Conservation (phyloP, 2,329 filamentous ascomycete species). For the Cladosporium sp. region DNA sequence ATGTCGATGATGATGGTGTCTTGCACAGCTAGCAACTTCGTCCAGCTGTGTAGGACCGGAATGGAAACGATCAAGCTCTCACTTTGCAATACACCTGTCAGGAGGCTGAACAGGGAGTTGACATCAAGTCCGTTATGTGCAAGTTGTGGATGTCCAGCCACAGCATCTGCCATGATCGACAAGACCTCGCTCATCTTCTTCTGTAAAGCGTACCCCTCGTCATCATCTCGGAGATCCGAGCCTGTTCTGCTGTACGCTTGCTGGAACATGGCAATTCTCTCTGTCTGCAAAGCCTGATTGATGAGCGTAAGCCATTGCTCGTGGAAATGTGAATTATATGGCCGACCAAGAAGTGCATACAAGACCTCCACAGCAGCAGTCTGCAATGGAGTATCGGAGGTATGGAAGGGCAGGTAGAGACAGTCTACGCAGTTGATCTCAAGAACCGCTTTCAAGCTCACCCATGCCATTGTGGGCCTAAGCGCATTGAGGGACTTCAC, state of each 20-base stretch:
- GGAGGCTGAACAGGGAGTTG: conserved; percentile 70
- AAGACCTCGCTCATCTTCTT: conserved; percentile 96
- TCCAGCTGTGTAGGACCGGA: conserved; percentile 86
- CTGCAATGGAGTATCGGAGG: conserved; percentile 66
- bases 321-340: conserved; percentile 67
- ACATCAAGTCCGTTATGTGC: conserved; percentile 65
- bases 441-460: conserved; percentile 75
- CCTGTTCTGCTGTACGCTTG: conserved; percentile 25
- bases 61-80: conserved; percentile 91
- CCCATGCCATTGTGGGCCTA: conserved; percentile 78
- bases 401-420: conserved; percentile 68
- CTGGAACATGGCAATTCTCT: conserved; percentile 29
- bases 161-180: conserved; percentile 76
- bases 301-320: conserved; percentile 29
- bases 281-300: conserved; percentile 24
- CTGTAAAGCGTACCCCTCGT: conserved; percentile 86
- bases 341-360: conserved; percentile 36
- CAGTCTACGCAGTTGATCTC: conserved; percentile 65
- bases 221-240: conserved; percentile 62
- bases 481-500: conserved; percentile 74
- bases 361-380: conserved; percentile 52
- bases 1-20: conserved; percentile 63
- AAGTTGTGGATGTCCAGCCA: conserved; percentile 67
- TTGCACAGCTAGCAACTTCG: conserved; percentile 69
- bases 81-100: conserved; percentile 74